Percentiles rank a stretch among this genome's conserved stretches.
phyloP scores from a whole-genome alignment of 768 basidiomycete genomes.

The Suillus decipiens region DNA sequence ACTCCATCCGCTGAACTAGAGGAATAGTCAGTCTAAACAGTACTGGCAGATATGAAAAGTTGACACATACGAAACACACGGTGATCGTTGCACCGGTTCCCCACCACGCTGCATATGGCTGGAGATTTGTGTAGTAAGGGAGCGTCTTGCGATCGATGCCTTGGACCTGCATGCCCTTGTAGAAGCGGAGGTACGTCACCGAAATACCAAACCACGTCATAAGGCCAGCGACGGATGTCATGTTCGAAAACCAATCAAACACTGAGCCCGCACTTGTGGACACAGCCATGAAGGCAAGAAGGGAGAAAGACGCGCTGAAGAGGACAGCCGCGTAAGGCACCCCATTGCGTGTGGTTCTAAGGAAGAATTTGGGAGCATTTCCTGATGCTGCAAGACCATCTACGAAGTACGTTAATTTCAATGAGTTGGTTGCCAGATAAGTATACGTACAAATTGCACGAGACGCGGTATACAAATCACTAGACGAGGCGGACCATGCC shows the following conservation, averaged over 20 bases:
- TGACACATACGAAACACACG: constrained; percentile 64
- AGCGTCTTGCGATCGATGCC: constrained; percentile 70
- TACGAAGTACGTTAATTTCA: constrained; percentile 26
- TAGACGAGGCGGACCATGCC: constrained; percentile 90
- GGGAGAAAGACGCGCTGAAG: constrained; percentile 65
- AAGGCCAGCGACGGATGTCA: constrained; percentile 69
- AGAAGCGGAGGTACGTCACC: constrained; percentile 80
- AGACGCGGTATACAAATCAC: constrained; percentile 88
- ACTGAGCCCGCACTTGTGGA: constrained; percentile 65
- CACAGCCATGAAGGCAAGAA: constrained; percentile 83
- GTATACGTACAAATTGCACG: constrained; percentile 72
- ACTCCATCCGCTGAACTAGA: constrained; percentile 49
- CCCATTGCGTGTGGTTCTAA: constrained; percentile 66
- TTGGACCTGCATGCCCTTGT: constrained; percentile 79
- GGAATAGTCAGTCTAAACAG: constrained; percentile 36
- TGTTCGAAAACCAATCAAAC: constrained; percentile 79
- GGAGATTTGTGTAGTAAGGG: constrained; percentile 67
- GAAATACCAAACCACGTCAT: constrained; percentile 83
- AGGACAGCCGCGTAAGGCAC: constrained; percentile 75
- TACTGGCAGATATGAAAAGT: neutral
- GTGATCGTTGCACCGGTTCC: constrained; percentile 37
- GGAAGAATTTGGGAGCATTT: constrained; percentile 83
- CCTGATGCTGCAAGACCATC: constrained; percentile 80
- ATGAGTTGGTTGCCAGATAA: neutral
- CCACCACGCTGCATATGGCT: constrained; percentile 75